These are phyloP conservation scores for Ophiostoma sp. DNA, from an alignment of 2,329 filamentous ascomycete genomes.

Conservation along the genomic window DNA sequence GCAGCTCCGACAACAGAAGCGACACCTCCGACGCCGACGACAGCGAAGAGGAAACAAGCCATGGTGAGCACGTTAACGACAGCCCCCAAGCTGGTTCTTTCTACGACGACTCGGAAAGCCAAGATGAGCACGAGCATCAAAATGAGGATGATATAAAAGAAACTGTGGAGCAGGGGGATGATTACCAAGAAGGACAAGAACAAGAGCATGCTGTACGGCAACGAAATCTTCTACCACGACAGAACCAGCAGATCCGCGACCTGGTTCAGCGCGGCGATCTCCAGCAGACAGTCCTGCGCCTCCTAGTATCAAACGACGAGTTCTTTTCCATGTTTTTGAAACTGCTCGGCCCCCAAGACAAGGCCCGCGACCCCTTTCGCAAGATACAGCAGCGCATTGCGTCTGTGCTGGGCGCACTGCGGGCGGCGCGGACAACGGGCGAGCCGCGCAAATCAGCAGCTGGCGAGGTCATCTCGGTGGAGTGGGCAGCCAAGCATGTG, in stretches of 20 bases:
- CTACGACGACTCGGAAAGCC: not conserved
- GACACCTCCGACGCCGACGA: not conserved
- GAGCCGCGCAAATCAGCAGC: not conserved
- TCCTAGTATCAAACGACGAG: conserved; percentile 50
- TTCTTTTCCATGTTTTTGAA: conserved; percentile 51
- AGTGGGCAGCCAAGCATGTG: conserved; percentile 49
- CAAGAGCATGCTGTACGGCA: not conserved
- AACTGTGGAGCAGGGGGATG: not conserved
- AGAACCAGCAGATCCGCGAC: conserved; percentile 21
- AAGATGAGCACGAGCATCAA: not conserved
- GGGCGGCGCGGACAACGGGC: conserved; percentile 29
- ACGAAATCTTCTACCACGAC: not conserved
- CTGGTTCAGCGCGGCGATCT: conserved; percentile 44
- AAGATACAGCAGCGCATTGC: conserved; percentile 45
- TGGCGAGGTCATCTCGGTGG: conserved; percentile 34
- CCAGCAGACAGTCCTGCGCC: conserved; percentile 48
- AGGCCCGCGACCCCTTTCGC: conserved; percentile 44
- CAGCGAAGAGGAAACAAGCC: not conserved
- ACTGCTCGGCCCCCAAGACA: conserved; percentile 42
- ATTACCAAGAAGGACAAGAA: not conserved
- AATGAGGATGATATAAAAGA: not conserved
- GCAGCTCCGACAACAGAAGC: not conserved
- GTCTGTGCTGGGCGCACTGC: conserved; percentile 43
- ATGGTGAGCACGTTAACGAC: not conserved
- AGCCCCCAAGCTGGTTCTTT: not conserved